Evolutionary conservation across 495 filamentous ascomycete species (phyloP).

Genomic region (Talaromyces proteolyticus): DNA sequence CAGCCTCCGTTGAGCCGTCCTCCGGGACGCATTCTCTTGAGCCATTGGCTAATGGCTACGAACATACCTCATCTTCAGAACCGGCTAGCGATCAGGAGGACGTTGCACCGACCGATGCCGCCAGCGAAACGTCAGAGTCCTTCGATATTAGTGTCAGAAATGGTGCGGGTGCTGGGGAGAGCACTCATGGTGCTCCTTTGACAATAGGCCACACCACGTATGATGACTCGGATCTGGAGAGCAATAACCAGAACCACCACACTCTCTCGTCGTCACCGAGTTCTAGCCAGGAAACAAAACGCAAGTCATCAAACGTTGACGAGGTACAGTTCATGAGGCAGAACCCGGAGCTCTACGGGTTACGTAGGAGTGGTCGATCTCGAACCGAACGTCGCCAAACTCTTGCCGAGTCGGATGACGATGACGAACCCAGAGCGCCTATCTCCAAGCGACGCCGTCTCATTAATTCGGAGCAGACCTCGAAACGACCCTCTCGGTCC

Average conservation of each 20-base stretch:
- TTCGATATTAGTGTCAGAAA: conserved; percentile 33
- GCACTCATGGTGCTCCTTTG: conserved; percentile 57
- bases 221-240: conserved; percentile 70
- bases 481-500: conserved; percentile 38
- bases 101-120: conserved; percentile 39
- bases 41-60: conserved; percentile 32
- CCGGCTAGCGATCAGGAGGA: conserved; percentile 30
- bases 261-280: conserved; percentile 54
- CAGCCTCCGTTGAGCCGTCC: conserved; percentile 37
- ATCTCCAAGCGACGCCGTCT: conserved; percentile 36
- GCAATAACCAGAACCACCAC: conserved; percentile 49
- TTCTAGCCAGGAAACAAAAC: conserved; percentile 61
- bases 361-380: conserved; percentile 76
- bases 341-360: conserved; percentile 93
- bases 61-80: conserved; percentile 30
- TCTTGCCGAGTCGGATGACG: conserved; percentile 68
- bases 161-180: conserved; percentile 50
- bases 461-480: conserved; percentile 30
- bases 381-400: conserved; percentile 50
- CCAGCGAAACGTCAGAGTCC: conserved; percentile 46
- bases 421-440: conserved; percentile 38
- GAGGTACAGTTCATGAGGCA: conserved; percentile 80
- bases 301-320: conserved; percentile 64
- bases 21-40: conserved; percentile 19
- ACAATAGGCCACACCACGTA: conserved; percentile 50